Evolutionary conservation across 805 yeast genomes (phyloP), one percentile per base, ranked within the genome.

Genomic region (Helenozyma rhizophorensis): DNA sequence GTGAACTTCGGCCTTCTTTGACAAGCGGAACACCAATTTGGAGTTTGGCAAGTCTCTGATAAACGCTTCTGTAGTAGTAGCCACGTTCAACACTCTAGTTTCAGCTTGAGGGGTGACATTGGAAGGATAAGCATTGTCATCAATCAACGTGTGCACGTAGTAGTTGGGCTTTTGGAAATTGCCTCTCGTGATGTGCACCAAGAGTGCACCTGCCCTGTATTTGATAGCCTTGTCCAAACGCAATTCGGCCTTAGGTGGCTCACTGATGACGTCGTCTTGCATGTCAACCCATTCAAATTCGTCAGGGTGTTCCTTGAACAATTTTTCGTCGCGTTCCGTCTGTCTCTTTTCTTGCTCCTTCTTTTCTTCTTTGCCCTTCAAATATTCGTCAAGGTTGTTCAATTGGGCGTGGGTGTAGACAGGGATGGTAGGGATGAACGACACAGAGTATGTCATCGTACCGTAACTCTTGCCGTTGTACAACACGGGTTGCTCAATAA

Each of bases 41-140:
- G 88, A 80, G 51, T 82, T 69, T 25, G 73, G 71, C 47, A 84
- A 67, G 53, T 84, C 93, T 55, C 94, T 74, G 30, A 84, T 66
- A 44, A 83, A 83, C 0, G 74, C 74, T 39, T 70, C 75, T 14
- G 79, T 82, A 15, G 58, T 53, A n/a, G 76, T 74, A 11, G 70
- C 50, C 15, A 67, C 49, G 10, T 51, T 43, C 19, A 83, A 53
- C 9, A 41, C 51, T 31, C 70, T 69, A 21, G 74, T 74, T 19
- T 58, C 68, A 2, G 77, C 53, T 47, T 65, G 72, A 9, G 73
- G 54, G 1, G 83, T 62, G 6, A 68, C 65, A 36, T 74, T 76
- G 2, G 76, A 68, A 2, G 93, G 87, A 31, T 66, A 71, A 1
- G 70, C 65, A 24, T 67, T 62, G 47, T 83, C 89, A 56, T 84